A percentile compares a stretch with the other conserved stretches of the same genome.
phyloP scores from a whole-genome alignment of 306 rosid genomes.

The Corylus heterophylla region DNA sequence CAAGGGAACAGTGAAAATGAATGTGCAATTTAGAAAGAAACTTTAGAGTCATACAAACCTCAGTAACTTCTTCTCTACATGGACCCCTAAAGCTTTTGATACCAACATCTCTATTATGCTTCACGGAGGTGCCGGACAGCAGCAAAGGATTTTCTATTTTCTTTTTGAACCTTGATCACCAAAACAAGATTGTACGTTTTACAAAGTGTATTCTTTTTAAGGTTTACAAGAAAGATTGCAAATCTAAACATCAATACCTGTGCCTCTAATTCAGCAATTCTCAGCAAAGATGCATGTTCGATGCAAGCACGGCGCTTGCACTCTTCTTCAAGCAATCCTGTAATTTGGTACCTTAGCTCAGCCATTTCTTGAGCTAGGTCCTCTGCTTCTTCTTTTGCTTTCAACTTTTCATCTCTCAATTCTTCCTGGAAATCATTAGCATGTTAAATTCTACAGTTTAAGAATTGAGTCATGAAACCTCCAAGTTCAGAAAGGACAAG shows the following conservation, averaged over 20 bases:
- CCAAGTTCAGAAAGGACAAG: conserved; percentile 19
- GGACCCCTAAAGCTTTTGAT: conserved; percentile 24
- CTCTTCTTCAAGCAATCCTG: conserved; percentile 87
- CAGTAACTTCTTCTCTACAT: conserved; percentile 19
- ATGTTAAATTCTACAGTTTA: conserved; percentile 13
- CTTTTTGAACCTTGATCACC: conserved; percentile 56
- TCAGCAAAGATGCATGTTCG: conserved; percentile 86
- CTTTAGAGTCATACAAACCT: conserved; percentile 42
- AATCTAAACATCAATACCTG: conserved; percentile 56
- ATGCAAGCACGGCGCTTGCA: conserved; percentile 83
- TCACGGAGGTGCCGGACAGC: conserved; percentile 36
- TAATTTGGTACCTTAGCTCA: conserved; percentile 79
- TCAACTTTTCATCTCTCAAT: conserved; percentile 72
- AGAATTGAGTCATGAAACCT: conserved; percentile 24
- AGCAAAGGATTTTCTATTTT: conserved; percentile 33
- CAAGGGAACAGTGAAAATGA: background rate
- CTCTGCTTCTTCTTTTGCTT: conserved; percentile 92
- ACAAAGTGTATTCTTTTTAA: conserved; percentile 1
- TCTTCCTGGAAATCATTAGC: conserved; percentile 54
- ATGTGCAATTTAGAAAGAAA: background rate
- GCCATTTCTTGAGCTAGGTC: conserved; percentile 98
- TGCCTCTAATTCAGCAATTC: conserved; percentile 84
- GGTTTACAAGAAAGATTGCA: conserved; percentile 7
- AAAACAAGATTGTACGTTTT: conserved; percentile 12
- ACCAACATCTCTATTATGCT: conserved; percentile 30